These are phyloP conservation scores for Umbelopsis isabellina DNA, from an alignment of 192 early-diverging fungal genomes.

Conservation along the genomic window DNA sequence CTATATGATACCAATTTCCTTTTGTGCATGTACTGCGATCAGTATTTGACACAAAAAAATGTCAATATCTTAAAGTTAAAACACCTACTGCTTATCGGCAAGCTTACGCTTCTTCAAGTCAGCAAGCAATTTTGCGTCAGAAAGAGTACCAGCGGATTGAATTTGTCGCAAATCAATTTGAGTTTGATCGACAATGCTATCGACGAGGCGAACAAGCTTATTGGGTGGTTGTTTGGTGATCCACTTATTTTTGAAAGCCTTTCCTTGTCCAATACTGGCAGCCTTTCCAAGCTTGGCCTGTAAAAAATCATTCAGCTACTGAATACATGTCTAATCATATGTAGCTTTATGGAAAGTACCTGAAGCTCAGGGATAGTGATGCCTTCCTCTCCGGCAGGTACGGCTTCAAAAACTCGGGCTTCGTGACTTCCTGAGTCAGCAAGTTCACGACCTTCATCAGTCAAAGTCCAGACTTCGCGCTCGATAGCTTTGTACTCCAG, in stretches of 20 bases:
- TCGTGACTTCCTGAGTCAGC: conserved; percentile 90
- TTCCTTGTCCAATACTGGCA: conserved; percentile 92
- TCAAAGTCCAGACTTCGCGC: conserved; percentile 79
- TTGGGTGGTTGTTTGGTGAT: conserved; percentile 79
- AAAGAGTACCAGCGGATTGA: conserved; percentile 60
- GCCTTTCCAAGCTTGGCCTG: conserved; percentile 65
- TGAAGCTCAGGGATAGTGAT: conserved; percentile 86
- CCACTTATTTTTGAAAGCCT: conserved; percentile 99
- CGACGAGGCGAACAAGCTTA: conserved; percentile 72
- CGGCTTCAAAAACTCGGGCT: conserved; percentile 85
- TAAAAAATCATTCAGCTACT: background rate
- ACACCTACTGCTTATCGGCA: conserved; percentile 65
- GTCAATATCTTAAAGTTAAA: background rate
- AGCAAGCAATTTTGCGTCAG: conserved; percentile 67
- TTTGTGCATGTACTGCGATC: conserved; percentile 19
- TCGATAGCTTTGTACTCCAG: conserved; percentile 79
- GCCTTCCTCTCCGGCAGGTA: conserved; percentile 80
- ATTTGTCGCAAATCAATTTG: conserved; percentile 75
- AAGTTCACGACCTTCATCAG: conserved; percentile 87
- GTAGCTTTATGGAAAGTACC: conserved; percentile 41
- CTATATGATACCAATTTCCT: conserved; percentile 81
- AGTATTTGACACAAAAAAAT: too few relatives aligned
- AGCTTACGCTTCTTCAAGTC: conserved; percentile 81
- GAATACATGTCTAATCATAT: background rate
- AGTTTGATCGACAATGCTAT: conserved; percentile 83